Percentiles rank a stretch among this genome's conserved stretches.
Evolutionary conservation across 306 rosid genomes (phyloP).

Genomic region (Prunus fruticosa): DNA sequence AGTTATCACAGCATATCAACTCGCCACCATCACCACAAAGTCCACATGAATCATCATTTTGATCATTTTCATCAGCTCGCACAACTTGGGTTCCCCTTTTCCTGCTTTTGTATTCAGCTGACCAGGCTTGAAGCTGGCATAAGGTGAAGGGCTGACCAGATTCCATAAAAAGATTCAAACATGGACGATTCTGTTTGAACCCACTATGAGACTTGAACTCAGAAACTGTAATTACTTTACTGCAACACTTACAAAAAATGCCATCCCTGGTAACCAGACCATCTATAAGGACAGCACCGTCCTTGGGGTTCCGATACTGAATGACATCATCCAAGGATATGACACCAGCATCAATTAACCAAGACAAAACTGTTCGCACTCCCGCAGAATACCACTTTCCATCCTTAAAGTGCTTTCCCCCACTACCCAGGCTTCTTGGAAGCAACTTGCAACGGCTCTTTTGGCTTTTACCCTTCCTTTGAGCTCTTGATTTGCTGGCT

Average conservation of each 20-base stretch:
- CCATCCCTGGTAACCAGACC: conserved; percentile 84
- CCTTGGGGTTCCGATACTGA: conserved; percentile 69
- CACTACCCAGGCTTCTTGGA: conserved; percentile 67
- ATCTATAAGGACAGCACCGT: conserved; percentile 59
- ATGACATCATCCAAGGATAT: conserved; percentile 66
- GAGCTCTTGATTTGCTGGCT: conserved; percentile 48
- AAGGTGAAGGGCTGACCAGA: conserved; percentile 86
- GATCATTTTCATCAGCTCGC: conserved; percentile 57
- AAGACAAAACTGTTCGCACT: conserved; percentile 71
- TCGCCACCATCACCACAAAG: conserved; percentile 97
- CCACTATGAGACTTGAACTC: conserved; percentile 89
- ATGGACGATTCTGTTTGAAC: conserved; percentile 72
- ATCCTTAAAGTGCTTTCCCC: conserved; percentile 65
- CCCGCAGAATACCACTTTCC: conserved; percentile 58
- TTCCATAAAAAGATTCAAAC: conserved; percentile 85
- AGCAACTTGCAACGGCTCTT: conserved; percentile 74
- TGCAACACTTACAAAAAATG: conserved; percentile 76
- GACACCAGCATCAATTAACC: conserved; percentile 79
- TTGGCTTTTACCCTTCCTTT: conserved; percentile 53
- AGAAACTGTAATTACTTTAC: conserved; percentile 56
- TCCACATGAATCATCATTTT: conserved; percentile 94
- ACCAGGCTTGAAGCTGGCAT: conserved; percentile 99
- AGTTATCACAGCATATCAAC: conserved; percentile 90
- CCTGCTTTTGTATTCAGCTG: conserved; percentile 82
- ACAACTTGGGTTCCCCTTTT: conserved; percentile 54